phyloP scores from a whole-genome alignment of 1,284 basidiomycete genomes.

The Coniophora puteana region DNA sequence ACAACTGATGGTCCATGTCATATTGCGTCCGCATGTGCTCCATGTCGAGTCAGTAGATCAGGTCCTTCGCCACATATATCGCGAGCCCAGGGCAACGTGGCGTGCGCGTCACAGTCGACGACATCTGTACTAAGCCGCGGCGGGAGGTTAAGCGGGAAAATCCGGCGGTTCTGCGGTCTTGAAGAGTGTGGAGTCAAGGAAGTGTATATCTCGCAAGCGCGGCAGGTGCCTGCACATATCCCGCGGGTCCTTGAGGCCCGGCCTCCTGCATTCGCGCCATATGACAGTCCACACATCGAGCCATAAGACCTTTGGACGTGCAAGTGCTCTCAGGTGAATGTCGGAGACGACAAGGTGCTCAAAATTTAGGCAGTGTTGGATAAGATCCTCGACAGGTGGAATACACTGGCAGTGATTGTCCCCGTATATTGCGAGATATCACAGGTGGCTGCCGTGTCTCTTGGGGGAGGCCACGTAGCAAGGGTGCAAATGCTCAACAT shows the following conservation, averaged over 20 bases:
- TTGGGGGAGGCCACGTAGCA: constrained; percentile 1
- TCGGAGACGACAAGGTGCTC: constrained; percentile 1
- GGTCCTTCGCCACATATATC: no score
- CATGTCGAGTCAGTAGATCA: no score
- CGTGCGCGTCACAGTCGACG: no score
- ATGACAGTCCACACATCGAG: constrained; percentile 5
- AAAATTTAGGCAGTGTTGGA: constrained; percentile 1
- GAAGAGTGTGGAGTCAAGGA: constrained; percentile 1
- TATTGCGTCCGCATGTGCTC: no score
- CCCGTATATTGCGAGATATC: constrained; percentile 2
- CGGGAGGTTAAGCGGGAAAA: constrained; percentile 1
- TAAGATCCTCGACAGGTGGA: not conserved
- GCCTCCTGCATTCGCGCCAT: not conserved
- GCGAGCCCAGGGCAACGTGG: no score
- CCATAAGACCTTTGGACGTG: not conserved
- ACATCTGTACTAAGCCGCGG: no score
- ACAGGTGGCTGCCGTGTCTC: constrained; percentile 1
- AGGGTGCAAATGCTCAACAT: no score
- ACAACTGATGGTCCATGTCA: no score
- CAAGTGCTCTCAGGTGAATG: not conserved
- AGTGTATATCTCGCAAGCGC: not conserved
- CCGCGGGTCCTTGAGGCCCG: no score
- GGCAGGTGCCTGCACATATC: no score
- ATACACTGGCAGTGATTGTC: not conserved
- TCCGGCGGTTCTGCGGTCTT: not conserved